phyloP scores from a whole-genome alignment of 2,329 filamentous ascomycete genomes.

The Alternaria burnsii region DNA sequence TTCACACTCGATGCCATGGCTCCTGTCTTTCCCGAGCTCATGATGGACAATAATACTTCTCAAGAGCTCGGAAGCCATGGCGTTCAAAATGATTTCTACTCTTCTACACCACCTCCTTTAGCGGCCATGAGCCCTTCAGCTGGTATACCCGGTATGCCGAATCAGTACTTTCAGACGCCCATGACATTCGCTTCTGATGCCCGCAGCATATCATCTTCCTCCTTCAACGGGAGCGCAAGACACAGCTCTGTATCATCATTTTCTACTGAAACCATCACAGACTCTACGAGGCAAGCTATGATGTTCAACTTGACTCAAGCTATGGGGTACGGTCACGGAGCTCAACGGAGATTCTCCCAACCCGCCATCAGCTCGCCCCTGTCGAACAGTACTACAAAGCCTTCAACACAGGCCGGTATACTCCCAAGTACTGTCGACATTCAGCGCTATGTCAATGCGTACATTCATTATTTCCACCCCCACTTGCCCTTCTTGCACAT shows the following conservation, averaged over 20 bases:
- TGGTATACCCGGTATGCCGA: constrained; percentile 70
- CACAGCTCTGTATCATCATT: constrained; percentile 68
- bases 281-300: constrained; percentile 70
- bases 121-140: constrained; percentile 74
- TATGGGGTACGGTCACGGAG: constrained; percentile 59
- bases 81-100: constrained; percentile 74
- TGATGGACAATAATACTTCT: constrained; percentile 74
- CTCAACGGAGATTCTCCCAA: constrained; percentile 67
- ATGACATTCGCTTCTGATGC: constrained; percentile 76
- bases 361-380: constrained; percentile 64
- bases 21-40: constrained; percentile 77
- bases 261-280: constrained; percentile 71
- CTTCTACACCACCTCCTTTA: constrained; percentile 80
- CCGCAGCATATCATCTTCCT: constrained; percentile 68
- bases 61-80: constrained; percentile 77
- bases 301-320: constrained; percentile 69
- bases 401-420: constrained; percentile 59
- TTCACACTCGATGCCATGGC: constrained; percentile 79
- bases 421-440: constrained; percentile 86
- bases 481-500: constrained; percentile 95
- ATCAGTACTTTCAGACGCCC: constrained; percentile 69
- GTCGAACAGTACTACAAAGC: constrained; percentile 45
- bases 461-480: constrained; percentile 91
- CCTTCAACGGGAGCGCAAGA: constrained; percentile 71
- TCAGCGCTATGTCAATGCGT: constrained; percentile 88